phyloP scores from a whole-genome alignment of 1,284 basidiomycete genomes.

The Sporisorium scitamineum region DNA sequence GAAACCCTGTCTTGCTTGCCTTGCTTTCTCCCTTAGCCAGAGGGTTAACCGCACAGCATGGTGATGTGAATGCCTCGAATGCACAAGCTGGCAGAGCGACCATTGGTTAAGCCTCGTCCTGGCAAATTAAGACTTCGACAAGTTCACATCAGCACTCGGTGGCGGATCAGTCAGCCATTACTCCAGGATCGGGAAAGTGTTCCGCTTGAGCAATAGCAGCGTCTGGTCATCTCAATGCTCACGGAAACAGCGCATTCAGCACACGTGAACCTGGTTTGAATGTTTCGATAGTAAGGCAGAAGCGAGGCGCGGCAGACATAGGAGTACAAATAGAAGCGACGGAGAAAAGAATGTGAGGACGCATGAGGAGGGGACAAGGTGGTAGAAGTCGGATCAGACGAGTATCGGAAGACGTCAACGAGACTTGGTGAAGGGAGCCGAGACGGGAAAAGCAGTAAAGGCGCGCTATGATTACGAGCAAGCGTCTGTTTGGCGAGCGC shows the following conservation, averaged over 20 bases:
- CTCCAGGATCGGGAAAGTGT: no score
- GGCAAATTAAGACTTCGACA: no score
- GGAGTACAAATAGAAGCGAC: conserved; percentile 8
- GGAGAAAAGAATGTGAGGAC: neutral
- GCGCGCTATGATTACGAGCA: neutral
- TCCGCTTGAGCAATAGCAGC: neutral
- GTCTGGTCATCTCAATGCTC: neutral
- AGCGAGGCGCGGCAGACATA: conserved; percentile 1
- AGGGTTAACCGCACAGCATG: no score
- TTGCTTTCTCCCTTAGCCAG: no score
- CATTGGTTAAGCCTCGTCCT: no score
- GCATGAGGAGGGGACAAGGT: neutral
- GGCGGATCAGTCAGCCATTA: no score
- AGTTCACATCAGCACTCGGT: no score
- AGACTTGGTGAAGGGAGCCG: neutral
- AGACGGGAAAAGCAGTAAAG: neutral
- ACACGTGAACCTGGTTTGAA: neutral
- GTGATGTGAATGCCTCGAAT: no score
- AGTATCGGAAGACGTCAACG: neutral
- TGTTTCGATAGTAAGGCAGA: conserved; percentile 5
- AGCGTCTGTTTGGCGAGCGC: neutral
- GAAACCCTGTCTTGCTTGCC: neutral
- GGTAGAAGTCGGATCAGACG: neutral
- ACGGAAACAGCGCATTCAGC: neutral
- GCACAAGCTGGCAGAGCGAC: no score